phyloP scores from a whole-genome alignment of 768 basidiomycete species.

The Melanogaster broomeanus region DNA sequence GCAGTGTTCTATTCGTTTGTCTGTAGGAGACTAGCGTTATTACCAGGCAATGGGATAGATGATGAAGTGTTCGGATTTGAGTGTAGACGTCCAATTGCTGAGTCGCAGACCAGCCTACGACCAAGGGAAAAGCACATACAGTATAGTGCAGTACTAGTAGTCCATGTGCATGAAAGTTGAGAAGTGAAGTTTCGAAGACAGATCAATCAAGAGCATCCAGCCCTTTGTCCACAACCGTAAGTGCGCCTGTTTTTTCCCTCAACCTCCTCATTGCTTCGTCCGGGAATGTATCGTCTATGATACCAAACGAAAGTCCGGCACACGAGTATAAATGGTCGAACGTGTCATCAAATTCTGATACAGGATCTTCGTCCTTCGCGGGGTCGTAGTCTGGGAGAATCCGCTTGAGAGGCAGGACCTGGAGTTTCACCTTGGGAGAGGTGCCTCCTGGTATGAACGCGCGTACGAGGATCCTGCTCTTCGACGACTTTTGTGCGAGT shows the following conservation, averaged over 20 bases:
- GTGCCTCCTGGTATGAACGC: constrained; percentile 28
- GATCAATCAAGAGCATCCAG: neutral
- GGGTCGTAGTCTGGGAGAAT: constrained; percentile 10
- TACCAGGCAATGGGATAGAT: no score
- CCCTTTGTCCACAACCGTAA: neutral
- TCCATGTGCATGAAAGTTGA: no score
- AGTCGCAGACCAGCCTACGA: no score
- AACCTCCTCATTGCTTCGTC: constrained; percentile 13
- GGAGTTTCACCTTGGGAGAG: constrained; percentile 26
- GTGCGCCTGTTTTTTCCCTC: constrained; percentile 10
- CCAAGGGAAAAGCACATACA: neutral
- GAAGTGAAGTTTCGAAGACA: neutral
- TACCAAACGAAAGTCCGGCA: constrained; percentile 12
- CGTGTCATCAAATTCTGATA: constrained; percentile 17
- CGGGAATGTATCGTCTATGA: constrained; percentile 25
- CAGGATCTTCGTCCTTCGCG: constrained; percentile 14
- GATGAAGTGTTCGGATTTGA: no score
- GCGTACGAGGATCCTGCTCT: constrained; percentile 26
- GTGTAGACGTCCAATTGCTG: no score
- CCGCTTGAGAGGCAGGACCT: constrained; percentile 22
- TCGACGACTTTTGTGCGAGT: constrained; percentile 22
- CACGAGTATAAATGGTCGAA: constrained; percentile 29
- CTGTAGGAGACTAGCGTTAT: no score
- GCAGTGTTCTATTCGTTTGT: no score
- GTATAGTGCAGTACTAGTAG: neutral